Conservation (phyloP, 345 rosid species). For the Aquilaria yunnanensis region DNA sequence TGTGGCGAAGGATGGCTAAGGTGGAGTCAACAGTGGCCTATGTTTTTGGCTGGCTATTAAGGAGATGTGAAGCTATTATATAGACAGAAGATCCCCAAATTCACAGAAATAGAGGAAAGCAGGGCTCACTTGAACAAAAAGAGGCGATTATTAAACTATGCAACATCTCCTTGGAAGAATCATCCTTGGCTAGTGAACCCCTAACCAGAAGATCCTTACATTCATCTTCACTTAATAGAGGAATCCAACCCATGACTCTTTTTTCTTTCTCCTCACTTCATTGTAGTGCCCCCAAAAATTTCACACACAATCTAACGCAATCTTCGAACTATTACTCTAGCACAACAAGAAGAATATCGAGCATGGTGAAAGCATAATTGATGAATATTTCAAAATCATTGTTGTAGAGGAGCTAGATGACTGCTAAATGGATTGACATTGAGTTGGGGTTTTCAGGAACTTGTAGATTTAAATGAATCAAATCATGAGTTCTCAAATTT, state of each 20-base stretch:
- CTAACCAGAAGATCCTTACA: slow-evolving; percentile 51
- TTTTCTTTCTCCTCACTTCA: slow-evolving; percentile 64
- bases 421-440: slow-evolving; percentile 30
- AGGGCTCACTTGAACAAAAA: too few relatives aligned
- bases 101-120: too few relatives aligned
- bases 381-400: slow-evolving; percentile 31
- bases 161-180: slow-evolving; percentile 55
- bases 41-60: too few relatives aligned
- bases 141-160: slow-evolving; percentile 34
- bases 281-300: slow-evolving; percentile 58
- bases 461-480: slow-evolving; percentile 19
- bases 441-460: slow-evolving; percentile 26
- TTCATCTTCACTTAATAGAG: slow-evolving; percentile 40
- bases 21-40: too few relatives aligned
- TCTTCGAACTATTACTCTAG: slow-evolving; percentile 56
- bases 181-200: slow-evolving; percentile 25
- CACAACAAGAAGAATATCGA: slow-evolving; percentile 53
- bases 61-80: too few relatives aligned
- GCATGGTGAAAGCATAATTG: slow-evolving; percentile 33
- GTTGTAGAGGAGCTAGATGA: slow-evolving; percentile 49
- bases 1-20: too few relatives aligned
- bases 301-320: slow-evolving; percentile 38
- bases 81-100: too few relatives aligned
- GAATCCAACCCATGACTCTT: slow-evolving; percentile 37
- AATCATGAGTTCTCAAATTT: slow-evolving; percentile 1